A percentile compares a stretch with the other conserved stretches of the same genome.
phyloP scores from a whole-genome alignment of 805 yeast genomes.

The Schwanniomyces polymorphus region DNA sequence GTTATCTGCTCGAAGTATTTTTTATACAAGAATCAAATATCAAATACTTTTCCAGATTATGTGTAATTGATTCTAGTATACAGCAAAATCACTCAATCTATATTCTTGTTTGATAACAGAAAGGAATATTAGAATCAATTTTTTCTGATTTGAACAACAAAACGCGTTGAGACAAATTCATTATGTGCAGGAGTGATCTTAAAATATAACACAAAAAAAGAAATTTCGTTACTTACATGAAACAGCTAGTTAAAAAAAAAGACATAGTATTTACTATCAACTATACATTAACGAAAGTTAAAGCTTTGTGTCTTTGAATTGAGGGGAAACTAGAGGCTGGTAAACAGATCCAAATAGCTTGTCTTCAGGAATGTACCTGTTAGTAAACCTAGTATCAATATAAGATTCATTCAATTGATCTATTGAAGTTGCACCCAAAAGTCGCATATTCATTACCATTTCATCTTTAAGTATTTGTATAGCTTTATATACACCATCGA shows the following conservation, averaged over 20 bases:
- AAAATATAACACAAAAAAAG: not conserved
- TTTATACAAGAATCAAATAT: not conserved
- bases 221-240: not conserved
- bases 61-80: not conserved
- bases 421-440: constrained; percentile 57
- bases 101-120: not conserved
- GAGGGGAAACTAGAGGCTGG: constrained; percentile 52
- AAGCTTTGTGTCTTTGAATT: constrained; percentile 39
- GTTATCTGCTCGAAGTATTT: not conserved
- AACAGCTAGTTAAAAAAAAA: not conserved
- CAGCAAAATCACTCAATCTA: not conserved
- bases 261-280: not conserved
- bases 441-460: constrained; percentile 62
- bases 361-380: constrained; percentile 54
- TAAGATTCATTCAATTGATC: constrained; percentile 56
- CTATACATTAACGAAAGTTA: constrained; percentile 1
- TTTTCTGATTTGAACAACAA: constrained; percentile 7
- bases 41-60: not conserved
- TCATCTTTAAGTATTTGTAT: constrained; percentile 62
- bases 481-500: constrained; percentile 66
- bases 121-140: not conserved
- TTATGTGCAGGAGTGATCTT: constrained; percentile 1
- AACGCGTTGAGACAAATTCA: constrained; percentile 4
- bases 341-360: constrained; percentile 55
- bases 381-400: constrained; percentile 55